phyloP scores from a whole-genome alignment of 2,329 filamentous ascomycete genomes.

The Rhynchosporium agropyri region DNA sequence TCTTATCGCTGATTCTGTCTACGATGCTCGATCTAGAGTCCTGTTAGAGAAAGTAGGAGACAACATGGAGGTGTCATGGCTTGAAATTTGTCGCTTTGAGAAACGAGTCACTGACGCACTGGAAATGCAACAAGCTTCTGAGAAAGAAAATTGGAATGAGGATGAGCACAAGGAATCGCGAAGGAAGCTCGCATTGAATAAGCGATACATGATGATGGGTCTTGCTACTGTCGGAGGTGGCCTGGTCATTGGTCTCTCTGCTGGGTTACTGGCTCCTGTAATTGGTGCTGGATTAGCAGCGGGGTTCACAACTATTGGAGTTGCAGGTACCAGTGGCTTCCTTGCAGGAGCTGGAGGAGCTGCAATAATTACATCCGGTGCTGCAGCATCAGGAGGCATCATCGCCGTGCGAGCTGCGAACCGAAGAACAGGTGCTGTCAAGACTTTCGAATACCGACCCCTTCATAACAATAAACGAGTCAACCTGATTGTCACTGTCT shows the following conservation, averaged over 20 bases:
- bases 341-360: constrained; percentile 90
- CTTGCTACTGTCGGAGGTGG: constrained; percentile 94
- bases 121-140: constrained; percentile 94
- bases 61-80: constrained; percentile 80
- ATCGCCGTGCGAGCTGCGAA: constrained; percentile 87
- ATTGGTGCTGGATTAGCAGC: constrained; percentile 93
- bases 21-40: constrained; percentile 84
- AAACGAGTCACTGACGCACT: constrained; percentile 95
- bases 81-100: constrained; percentile 95
- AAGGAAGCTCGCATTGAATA: constrained; percentile 78
- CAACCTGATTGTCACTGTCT: constrained; percentile 92
- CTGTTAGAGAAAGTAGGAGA: constrained; percentile 82
- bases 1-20: constrained; percentile 92
- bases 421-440: constrained; percentile 85
- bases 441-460: constrained; percentile 95
- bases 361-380: constrained; percentile 88
- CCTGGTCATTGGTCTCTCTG: constrained; percentile 91
- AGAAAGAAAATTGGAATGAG: constrained; percentile 98
- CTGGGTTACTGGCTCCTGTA: constrained; percentile 86
- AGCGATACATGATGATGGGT: constrained; percentile 92
- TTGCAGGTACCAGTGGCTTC: constrained; percentile 85
- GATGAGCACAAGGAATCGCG: constrained; percentile 88
- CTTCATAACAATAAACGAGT: constrained; percentile 97
- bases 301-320: constrained; percentile 92
- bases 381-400: constrained; percentile 81